These are phyloP conservation scores for Datisca glomerata DNA, from an alignment of 306 rosid genomes.

Conservation along the genomic window DNA sequence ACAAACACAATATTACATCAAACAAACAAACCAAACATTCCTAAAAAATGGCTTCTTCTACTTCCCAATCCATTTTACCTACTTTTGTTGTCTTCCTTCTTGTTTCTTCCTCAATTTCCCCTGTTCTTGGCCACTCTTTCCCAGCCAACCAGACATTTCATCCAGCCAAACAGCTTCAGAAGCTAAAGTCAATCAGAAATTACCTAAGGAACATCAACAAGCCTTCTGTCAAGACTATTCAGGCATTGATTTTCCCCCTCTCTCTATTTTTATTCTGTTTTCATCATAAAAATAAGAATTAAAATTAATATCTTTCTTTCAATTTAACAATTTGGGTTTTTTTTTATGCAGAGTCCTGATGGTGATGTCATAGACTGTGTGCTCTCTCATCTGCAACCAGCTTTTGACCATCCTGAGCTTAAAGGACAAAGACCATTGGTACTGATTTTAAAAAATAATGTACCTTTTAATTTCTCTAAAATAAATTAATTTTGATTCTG, in stretches of 20 bases:
- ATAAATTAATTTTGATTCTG: background rate
- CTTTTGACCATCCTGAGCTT: conserved; percentile 89
- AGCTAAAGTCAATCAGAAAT: conserved; percentile 33
- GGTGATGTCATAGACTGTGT: conserved; percentile 95
- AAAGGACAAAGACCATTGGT: conserved; percentile 78
- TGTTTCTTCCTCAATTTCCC: conserved; percentile 25
- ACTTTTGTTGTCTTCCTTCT: conserved; percentile 49
- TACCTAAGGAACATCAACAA: conserved; percentile 69
- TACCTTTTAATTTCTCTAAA: background rate
- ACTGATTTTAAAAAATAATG: conserved; percentile 2
- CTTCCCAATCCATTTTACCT: conserved; percentile 18
- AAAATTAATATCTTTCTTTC: conserved; percentile 7
- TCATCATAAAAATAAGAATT: background rate
- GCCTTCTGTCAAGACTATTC: conserved; percentile 69
- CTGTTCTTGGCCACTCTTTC: conserved; percentile 28
- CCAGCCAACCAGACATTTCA: conserved; percentile 49
- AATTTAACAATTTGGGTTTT: background rate
- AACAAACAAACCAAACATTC: conserved; percentile 48
- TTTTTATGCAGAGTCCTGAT: conserved; percentile 28
- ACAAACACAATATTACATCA: conserved; percentile 33
- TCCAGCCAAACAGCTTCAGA: conserved; percentile 43
- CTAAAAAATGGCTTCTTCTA: conserved; percentile 32
- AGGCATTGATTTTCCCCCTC: too few relatives aligned
- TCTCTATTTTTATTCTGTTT: conserved; percentile 8
- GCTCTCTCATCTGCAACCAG: conserved; percentile 73